phyloP scores from a whole-genome alignment of 306 rosid species.

The Trifolium fragiferum region DNA sequence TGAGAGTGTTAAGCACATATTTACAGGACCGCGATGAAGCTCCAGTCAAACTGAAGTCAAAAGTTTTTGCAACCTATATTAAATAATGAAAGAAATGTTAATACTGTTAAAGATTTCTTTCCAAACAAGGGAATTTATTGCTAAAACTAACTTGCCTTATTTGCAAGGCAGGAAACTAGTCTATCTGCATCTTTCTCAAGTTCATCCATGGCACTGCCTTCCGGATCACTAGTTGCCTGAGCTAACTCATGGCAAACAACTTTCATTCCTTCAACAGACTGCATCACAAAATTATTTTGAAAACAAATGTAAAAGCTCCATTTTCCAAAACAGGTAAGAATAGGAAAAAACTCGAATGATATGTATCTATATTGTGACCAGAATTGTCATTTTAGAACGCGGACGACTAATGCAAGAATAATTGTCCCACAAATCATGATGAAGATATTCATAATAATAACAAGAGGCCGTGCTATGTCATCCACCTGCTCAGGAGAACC shows the following conservation, averaged over 20 bases:
- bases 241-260: slow-evolving; percentile 97
- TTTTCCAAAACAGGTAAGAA: slow-evolving; percentile 13
- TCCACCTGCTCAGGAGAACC: slow-evolving; percentile 97
- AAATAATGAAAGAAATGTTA: slow-evolving; percentile 1
- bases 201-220: slow-evolving; percentile 90
- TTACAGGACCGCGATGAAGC: slow-evolving; percentile 97
- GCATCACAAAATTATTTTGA: slow-evolving; percentile 47
- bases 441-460: background rate
- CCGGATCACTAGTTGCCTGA: slow-evolving; percentile 90
- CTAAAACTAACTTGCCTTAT: slow-evolving; percentile 60
- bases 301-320: slow-evolving; percentile 30
- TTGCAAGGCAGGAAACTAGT: slow-evolving; percentile 92
- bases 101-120: background rate
- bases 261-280: slow-evolving; percentile 99
- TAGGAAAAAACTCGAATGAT: background rate
- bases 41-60: slow-evolving; percentile 97
- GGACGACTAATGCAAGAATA: background rate
- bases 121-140: background rate
- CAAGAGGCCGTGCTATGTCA: background rate
- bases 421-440: background rate
- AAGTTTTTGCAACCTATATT: slow-evolving; percentile 87
- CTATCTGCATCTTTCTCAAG: slow-evolving; percentile 86
- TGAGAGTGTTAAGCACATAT: slow-evolving; percentile 96
- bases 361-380: background rate
- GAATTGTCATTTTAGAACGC: background rate